Conservation (phyloP, 2,329 filamentous ascomycete genomes). For the Rachicladosporium sp. region DNA sequence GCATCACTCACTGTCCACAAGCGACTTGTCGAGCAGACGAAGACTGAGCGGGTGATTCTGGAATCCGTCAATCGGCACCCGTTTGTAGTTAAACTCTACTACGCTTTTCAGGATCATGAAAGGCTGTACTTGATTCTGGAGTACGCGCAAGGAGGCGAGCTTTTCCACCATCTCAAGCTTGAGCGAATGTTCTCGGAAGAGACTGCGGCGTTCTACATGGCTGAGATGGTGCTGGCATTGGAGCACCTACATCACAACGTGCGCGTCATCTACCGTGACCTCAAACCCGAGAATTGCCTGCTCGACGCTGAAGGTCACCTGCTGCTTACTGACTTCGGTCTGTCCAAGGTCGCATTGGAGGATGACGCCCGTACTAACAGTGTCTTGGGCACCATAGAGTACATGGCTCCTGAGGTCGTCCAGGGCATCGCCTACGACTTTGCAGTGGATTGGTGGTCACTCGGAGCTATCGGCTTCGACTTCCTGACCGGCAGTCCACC, state of each 20-base stretch:
- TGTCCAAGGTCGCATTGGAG: conserved; percentile 85
- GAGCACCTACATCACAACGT: conserved; percentile 86
- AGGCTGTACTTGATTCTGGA: conserved; percentile 96
- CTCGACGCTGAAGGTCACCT: conserved; percentile 85
- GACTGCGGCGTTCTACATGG: conserved; percentile 93
- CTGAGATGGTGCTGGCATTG: conserved; percentile 88
- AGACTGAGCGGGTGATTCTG: conserved; percentile 87
- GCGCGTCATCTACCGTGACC: conserved; percentile 88
- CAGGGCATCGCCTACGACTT: conserved; percentile 81
- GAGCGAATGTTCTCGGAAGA: conserved; percentile 93
- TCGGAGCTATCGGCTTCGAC: conserved; percentile 85
- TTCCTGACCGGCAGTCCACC: conserved; percentile 85
- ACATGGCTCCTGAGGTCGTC: conserved; percentile 97
- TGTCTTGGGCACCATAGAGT: conserved; percentile 88
- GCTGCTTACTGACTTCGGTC: conserved; percentile 87
- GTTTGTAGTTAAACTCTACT: conserved; percentile 95
- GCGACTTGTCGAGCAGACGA: conserved; percentile 91
- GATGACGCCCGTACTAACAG: conserved; percentile 66
- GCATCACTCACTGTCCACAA: conserved; percentile 91
- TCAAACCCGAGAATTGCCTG: conserved; percentile 96
- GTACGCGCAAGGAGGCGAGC: conserved; percentile 91
- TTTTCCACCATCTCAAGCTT: conserved; percentile 83
- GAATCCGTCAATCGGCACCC: conserved; percentile 94
- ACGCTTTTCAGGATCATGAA: conserved; percentile 95
- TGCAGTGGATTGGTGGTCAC: conserved; percentile 96